Base-by-base conservation (phyloP, 2,329 filamentous ascomycete species). In the Sporothrix brasiliensis region DNA sequence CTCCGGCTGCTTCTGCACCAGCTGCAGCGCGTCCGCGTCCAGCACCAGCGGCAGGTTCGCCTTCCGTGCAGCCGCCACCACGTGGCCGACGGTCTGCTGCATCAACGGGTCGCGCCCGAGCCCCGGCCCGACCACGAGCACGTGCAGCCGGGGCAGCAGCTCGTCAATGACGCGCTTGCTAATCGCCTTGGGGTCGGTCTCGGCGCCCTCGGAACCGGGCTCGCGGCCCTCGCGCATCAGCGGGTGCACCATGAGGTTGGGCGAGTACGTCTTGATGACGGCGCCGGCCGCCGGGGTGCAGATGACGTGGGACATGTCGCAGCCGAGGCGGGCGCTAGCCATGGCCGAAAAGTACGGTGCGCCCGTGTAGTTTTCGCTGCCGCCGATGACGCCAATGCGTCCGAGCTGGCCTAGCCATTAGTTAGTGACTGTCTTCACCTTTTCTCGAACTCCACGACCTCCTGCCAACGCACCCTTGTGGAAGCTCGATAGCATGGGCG, bases 331-430 rank as follows among this genome's bases (percentile, higher is more conserved):
- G 61, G 95, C 95, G 74, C 93, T 97, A 14, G 95, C 95, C 89
- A 97, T 97, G 74, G 94, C 94, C 24, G 94, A 97, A 82, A 99
- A 99, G 82, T 97, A 99, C 14, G 95, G 95, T 71, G 95, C 95
- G 50, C 95, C 95, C 1, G 95, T 97, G 79, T 98, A 99, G 81
- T 98, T 94, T 79, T 94, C 90, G 77, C 93, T 97, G 53, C 95
- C 95, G 67, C 95, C 95, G 74, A 99, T 95, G 71, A 99, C 95
- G 68, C 89, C 95, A 68, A 99, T 89, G 69, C 95, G 88, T 5
- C 95, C 95, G 74, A 97, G 86, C 81, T 98, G 94, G 72, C 95
- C 94, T 97, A 75, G 4, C 2, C 21, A 14, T 1, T 3, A 21
- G 30, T 76, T 52, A 76, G 70, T 27, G 27, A 39, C 4, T 27